Evolutionary conservation across 2,329 filamentous ascomycete species (phyloP).

Genomic region (Rhinocladiella mackenziei): DNA sequence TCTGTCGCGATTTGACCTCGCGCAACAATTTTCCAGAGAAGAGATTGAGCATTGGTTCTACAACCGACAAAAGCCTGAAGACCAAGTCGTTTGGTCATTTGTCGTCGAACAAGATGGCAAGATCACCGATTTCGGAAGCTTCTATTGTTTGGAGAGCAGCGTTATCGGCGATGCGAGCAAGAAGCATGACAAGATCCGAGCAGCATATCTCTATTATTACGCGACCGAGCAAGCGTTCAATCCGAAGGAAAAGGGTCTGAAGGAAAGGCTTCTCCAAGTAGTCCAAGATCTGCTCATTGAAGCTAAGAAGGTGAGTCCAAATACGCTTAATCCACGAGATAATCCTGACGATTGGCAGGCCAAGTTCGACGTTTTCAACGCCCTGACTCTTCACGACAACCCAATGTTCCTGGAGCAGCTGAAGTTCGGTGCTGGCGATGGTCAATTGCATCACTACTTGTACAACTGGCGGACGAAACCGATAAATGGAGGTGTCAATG

Average conservation of each 20-base stretch:
- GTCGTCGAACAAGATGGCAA: conserved; percentile 74
- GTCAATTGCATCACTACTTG: conserved; percentile 92
- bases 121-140: conserved; percentile 95
- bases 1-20: conserved; percentile 74
- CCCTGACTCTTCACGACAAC: conserved; percentile 89
- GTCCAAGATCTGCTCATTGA: conserved; percentile 82
- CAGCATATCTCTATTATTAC: conserved; percentile 97
- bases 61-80: conserved; percentile 55
- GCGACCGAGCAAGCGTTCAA: conserved; percentile 73
- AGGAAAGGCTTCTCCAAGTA: conserved; percentile 73
- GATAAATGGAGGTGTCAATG: conserved; percentile 81
- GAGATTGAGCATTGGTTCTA: conserved; percentile 88
- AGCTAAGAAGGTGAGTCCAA: conserved; percentile 64
- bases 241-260: conserved; percentile 56
- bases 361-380: conserved; percentile 96
- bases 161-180: conserved; percentile 60
- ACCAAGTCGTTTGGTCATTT: conserved; percentile 86
- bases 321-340: not conserved
- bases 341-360: conserved; percentile 40
- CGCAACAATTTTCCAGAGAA: conserved; percentile 71
- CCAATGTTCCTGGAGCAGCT: conserved; percentile 87
- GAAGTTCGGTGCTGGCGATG: conserved; percentile 91
- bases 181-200: conserved; percentile 69
- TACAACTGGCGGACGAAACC: conserved; percentile 92
- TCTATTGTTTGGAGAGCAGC: conserved; percentile 90